These are phyloP conservation scores for Physcomitrium patens DNA, from an alignment of 225 moss, liverwort and hornwort species.

Conservation along the genomic window DNA sequence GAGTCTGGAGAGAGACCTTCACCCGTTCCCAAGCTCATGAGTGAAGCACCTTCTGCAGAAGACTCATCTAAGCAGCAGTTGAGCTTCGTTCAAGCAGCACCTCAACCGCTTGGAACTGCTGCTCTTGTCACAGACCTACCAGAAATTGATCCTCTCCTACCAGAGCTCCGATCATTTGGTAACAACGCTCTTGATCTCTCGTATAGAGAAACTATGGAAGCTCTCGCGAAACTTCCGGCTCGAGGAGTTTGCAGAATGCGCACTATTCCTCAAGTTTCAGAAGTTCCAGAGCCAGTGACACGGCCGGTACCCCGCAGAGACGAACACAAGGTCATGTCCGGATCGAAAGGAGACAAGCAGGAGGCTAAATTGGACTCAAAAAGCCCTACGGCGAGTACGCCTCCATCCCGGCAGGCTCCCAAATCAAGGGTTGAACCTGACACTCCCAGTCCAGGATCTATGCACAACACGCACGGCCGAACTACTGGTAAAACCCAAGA, in stretches of 20 bases:
- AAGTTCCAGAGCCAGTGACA: constrained; percentile 19
- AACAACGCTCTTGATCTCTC: constrained; percentile 15
- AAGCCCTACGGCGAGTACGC: background rate
- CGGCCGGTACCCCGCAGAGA: constrained; percentile 35
- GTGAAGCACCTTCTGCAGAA: constrained; percentile 13
- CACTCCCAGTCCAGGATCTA: background rate
- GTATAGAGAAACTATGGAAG: constrained; percentile 25
- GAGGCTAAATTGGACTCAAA: constrained; percentile 17
- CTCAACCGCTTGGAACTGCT: constrained; percentile 7
- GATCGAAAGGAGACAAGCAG: constrained; percentile 28
- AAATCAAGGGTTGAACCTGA: background rate
- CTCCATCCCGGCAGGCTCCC: background rate
- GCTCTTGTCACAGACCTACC: constrained; percentile 15
- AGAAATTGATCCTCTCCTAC: constrained; percentile 3
- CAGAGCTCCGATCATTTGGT: constrained; percentile 8
- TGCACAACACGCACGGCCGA: background rate
- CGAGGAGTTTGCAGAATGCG: constrained; percentile 17
- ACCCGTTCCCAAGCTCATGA: background rate
- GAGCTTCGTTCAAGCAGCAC: constrained; percentile 16
- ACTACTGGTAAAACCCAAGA: background rate
- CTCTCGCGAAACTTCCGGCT: constrained; percentile 19
- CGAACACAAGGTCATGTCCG: constrained; percentile 25
- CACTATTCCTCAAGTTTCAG: background rate
- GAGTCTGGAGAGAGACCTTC: constrained; percentile 32
- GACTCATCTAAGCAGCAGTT: constrained; percentile 14